Conservation (phyloP, 2,329 filamentous ascomycete genomes). For the Pseudohalonectria lignicola region DNA sequence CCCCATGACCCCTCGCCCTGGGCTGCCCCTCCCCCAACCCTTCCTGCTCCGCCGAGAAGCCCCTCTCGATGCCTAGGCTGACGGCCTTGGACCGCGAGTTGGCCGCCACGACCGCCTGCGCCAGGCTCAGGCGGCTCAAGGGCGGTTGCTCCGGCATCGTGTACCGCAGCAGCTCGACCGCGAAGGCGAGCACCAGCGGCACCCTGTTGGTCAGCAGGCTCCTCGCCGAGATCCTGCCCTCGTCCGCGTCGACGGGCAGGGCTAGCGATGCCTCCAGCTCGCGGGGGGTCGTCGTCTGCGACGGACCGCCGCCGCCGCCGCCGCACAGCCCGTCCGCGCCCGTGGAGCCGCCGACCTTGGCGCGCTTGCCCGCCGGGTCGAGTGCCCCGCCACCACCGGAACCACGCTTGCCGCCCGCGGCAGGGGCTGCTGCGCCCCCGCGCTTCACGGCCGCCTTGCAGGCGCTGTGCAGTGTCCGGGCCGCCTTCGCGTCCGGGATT, state of each 20-base stretch:
- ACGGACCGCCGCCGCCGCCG: slow-evolving; percentile 15
- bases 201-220: slow-evolving; percentile 67
- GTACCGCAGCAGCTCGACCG: slow-evolving; percentile 59
- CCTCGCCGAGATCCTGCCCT: slow-evolving; percentile 46
- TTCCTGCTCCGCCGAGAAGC: slow-evolving; percentile 54
- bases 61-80: slow-evolving; percentile 59
- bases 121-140: slow-evolving; percentile 73
- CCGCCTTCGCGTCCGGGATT: slow-evolving; percentile 35
- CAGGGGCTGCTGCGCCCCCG: slow-evolving; percentile 6
- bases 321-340: no score
- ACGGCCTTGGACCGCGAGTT: slow-evolving; percentile 71
- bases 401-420: no score
- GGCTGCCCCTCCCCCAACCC: slow-evolving; percentile 70
- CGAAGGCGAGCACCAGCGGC: slow-evolving; percentile 72
- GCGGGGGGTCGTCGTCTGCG: slow-evolving; percentile 33
- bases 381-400: no score
- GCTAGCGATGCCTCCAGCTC: slow-evolving; percentile 52
- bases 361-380: slow-evolving; percentile 21
- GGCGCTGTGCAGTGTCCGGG: slow-evolving; percentile 38
- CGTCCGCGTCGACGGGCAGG: slow-evolving; percentile 45
- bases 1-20: slow-evolving; percentile 58
- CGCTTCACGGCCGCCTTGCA: slow-evolving; percentile 42
- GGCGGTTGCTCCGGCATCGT: slow-evolving; percentile 80
- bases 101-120: slow-evolving; percentile 72
- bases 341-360: no score